phyloP scores from a whole-genome alignment of 2,329 filamentous ascomycete genomes.

The Pyricularia grisea region DNA sequence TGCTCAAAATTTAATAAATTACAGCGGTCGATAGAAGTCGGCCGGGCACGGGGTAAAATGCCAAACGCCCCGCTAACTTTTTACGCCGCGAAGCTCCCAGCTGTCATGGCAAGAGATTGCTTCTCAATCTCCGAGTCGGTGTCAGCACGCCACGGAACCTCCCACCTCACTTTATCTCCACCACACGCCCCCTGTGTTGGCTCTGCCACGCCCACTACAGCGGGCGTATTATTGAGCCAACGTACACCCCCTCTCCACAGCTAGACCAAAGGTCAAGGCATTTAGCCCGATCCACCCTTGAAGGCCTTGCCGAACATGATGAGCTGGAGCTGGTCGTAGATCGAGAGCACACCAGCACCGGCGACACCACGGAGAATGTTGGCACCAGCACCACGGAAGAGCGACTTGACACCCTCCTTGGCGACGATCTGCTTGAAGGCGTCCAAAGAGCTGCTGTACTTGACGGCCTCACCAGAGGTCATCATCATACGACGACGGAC shows the following conservation, averaged over 20 bases:
- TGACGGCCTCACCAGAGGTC: conserved; percentile 95
- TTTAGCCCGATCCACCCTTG: conserved; percentile 53
- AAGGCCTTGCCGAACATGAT: conserved; percentile 99
- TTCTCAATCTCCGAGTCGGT: not conserved
- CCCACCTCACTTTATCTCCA: conserved; percentile 33
- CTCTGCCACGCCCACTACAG: conserved; percentile 5
- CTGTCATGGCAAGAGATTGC: not conserved
- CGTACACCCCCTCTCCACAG: conserved; percentile 3
- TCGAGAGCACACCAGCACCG: conserved; percentile 99
- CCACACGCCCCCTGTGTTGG: conserved; percentile 19
- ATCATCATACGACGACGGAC: conserved; percentile 99
- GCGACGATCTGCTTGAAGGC: conserved; percentile 93
- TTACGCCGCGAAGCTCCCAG: conserved; percentile 17
- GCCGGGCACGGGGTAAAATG: conserved; percentile 32
- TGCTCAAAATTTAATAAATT: conserved; percentile 52
- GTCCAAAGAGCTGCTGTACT: conserved; percentile 97
- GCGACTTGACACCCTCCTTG: conserved; percentile 95
- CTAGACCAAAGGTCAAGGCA: conserved; percentile 7
- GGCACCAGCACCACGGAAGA: conserved; percentile 99
- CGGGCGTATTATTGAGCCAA: conserved; percentile 25
- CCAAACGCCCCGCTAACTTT: conserved; percentile 22
- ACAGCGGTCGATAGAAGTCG: conserved; percentile 45
- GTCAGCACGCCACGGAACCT: conserved; percentile 25
- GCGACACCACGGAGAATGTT: conserved; percentile 99
- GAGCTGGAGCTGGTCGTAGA: conserved; percentile 99